Evolutionary conservation across 169 alveolate species (phyloP), one percentile per base, ranked within the genome.

Genomic region (Condylostoma magnum): DNA sequence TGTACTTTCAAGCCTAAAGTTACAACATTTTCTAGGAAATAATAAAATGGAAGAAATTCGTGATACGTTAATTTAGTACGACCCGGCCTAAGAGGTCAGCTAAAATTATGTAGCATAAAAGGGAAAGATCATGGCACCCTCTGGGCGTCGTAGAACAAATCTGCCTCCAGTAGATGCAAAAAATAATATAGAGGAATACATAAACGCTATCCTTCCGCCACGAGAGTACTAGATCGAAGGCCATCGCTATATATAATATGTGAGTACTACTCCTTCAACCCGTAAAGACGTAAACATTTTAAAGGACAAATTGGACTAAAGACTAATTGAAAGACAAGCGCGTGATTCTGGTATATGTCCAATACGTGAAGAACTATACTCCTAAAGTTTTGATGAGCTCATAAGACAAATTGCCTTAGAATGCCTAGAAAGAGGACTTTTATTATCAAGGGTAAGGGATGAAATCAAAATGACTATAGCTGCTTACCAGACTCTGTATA

Each of bases 261-360:
- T 86, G 1, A 81, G 91, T 2, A 80, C 78, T 41, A 60, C 79
- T 22, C 82, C 83, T 27, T 90, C 94, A 5, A 76, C 94, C 2
- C 74, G 97, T 63, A 85, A 84, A 34, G 91, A 92, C 70, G 90
- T 90, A 15, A 72, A 86, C 5, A 69, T 89, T 36, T 84, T 93
- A 41, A 87, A 89, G 71, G 93, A 79, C 50, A 79, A 90, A 67
- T 83, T 93, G 48, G 94, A 93, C 79, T 73, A 84, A 43, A 87
- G 84, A 78, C 82, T 93, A 4, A 82, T 82, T 83, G 95, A 85
- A 63, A 85, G 97, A 84, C 87, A 90, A 65, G 97, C 97, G 20
- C 76, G 95, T 75, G 94, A 92, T 56, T 69, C 84, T 34, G 95
- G 95, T 31, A 93, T 93, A 36, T 93, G 97, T 79, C 95, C 95